Percentiles rank a stretch among this genome's conserved stretches.
phyloP scores from a whole-genome alignment of 805 yeast genomes.

The Blastobotrys mokoenaii region DNA sequence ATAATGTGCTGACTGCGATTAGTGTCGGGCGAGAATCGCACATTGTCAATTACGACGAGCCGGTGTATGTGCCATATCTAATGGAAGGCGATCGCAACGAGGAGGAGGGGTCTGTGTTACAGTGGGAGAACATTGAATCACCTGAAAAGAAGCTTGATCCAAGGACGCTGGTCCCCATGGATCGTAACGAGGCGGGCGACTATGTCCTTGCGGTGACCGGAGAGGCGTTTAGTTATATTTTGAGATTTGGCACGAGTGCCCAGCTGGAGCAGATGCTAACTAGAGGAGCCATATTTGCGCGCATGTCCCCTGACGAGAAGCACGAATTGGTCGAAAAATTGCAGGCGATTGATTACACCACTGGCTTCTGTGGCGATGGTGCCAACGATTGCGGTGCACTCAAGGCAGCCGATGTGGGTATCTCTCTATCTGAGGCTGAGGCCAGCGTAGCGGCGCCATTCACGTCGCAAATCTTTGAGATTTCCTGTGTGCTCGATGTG shows the following conservation, averaged over 20 bases:
- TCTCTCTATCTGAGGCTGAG: constrained; percentile 93
- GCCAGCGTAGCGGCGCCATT: constrained; percentile 99
- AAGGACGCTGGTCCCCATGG: constrained; percentile 38
- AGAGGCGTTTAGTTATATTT: constrained; percentile 72
- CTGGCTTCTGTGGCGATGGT: constrained; percentile 98
- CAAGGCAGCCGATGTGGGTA: constrained; percentile 96
- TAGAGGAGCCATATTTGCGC: constrained; percentile 73
- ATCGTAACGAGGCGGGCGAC: constrained; percentile 34
- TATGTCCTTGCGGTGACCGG: constrained; percentile 86
- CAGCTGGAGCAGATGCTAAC: constrained; percentile 51
- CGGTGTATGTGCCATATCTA: constrained; percentile 57
- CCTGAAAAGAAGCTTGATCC: constrained; percentile 51
- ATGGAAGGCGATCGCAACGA: constrained; percentile 23
- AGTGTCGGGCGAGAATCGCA: constrained; percentile 86
- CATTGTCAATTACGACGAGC: constrained; percentile 39
- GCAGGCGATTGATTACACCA: constrained; percentile 79
- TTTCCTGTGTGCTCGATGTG: constrained; percentile 85
- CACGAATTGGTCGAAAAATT: constrained; percentile 88
- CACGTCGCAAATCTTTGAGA: constrained; percentile 82
- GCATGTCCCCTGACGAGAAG: constrained; percentile 99
- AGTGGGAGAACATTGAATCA: constrained; percentile 36
- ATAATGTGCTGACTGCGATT: constrained; percentile 86
- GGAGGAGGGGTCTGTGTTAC: constrained; percentile 11
- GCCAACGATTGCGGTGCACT: constrained; percentile 99
- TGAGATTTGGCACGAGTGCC: constrained; percentile 40